Percentiles rank a stretch among this genome's conserved stretches.
Conservation (phyloP, 1,139 yeast genomes). For the Hyphopichia fennica region DNA sequence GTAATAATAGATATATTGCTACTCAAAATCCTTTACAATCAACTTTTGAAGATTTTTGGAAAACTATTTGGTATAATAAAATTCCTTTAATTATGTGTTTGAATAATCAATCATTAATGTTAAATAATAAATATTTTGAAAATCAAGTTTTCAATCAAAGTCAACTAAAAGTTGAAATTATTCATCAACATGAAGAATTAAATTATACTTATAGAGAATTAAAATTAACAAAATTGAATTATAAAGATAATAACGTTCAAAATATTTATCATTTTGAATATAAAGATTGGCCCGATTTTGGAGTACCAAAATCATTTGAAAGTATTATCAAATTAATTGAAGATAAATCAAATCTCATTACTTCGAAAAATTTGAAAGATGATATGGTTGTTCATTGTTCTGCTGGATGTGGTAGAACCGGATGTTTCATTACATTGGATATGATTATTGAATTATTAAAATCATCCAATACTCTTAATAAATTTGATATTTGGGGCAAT, state of each 20-base stretch:
- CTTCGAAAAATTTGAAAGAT: constrained; percentile 16
- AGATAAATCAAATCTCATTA: constrained; percentile 43
- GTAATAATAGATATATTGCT: constrained; percentile 37
- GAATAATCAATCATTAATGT: constrained; percentile 39
- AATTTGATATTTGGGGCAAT: constrained; percentile 21
- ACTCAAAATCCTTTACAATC: constrained; percentile 44
- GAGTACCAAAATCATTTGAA: constrained; percentile 56
- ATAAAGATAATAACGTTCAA: constrained; percentile 8
- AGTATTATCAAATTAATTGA: constrained; percentile 54
- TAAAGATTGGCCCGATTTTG: constrained; percentile 81
- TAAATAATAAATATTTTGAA: constrained; percentile 20
- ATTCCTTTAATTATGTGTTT: constrained; percentile 69
- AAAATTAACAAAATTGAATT: constrained; percentile 7
- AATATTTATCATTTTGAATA: constrained; percentile 66
- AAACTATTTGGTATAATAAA: constrained; percentile 49
- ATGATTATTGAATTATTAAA: constrained; percentile 21
- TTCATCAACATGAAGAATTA: constrained; percentile 9
- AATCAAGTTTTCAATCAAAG: constrained; percentile 16
- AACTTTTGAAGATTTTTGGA: constrained; percentile 47
- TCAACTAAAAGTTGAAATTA: constrained; percentile 12
- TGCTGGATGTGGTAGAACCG: constrained; percentile 85
- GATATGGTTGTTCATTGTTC: constrained; percentile 61
- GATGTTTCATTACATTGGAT: constrained; percentile 65
- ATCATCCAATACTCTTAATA: constrained; percentile 4
- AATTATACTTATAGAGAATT: constrained; percentile 22